These are phyloP conservation scores for Echria macrotheca DNA, from an alignment of 495 filamentous ascomycete genomes.

Conservation along the genomic window DNA sequence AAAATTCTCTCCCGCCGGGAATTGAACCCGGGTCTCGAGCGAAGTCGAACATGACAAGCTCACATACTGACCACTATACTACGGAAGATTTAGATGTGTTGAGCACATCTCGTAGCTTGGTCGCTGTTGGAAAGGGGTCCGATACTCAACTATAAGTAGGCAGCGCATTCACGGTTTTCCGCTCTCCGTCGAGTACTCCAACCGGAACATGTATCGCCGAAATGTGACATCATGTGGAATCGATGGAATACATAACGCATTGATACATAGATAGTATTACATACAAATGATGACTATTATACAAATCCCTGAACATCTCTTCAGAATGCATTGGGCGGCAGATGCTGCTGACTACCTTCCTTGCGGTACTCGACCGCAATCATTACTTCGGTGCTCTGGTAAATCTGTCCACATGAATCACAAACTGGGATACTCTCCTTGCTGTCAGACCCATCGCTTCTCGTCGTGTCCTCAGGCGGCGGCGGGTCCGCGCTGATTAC, in stretches of 20 bases:
- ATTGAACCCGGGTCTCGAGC: constrained; percentile 30
- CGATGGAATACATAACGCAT: too few relatives aligned
- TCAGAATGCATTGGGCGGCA: not conserved
- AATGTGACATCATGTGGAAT: too few relatives aligned
- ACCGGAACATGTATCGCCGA: not conserved
- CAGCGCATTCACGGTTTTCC: not conserved
- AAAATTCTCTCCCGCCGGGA: constrained; percentile 27
- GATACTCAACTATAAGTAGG: not conserved
- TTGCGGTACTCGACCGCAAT: constrained; percentile 2
- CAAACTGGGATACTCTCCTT: constrained; percentile 7
- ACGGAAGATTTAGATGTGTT: constrained; percentile 26
- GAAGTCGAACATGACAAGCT: constrained; percentile 24
- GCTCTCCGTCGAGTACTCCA: not conserved
- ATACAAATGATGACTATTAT: too few relatives aligned
- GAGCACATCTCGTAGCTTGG: constrained; percentile 18
- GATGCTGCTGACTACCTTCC: not conserved
- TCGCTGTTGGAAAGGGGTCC: not conserved
- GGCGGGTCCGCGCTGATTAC: not conserved
- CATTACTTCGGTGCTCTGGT: constrained; percentile 13
- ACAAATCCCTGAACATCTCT: not conserved
- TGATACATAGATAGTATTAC: too few relatives aligned
- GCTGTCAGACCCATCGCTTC: not conserved
- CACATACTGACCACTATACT: constrained; percentile 31
- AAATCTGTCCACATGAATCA: constrained; percentile 8
- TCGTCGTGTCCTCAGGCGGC: not conserved